Evolutionary conservation across 2,329 filamentous ascomycete species (phyloP).

Genomic region (Apiospora phragmitis): DNA sequence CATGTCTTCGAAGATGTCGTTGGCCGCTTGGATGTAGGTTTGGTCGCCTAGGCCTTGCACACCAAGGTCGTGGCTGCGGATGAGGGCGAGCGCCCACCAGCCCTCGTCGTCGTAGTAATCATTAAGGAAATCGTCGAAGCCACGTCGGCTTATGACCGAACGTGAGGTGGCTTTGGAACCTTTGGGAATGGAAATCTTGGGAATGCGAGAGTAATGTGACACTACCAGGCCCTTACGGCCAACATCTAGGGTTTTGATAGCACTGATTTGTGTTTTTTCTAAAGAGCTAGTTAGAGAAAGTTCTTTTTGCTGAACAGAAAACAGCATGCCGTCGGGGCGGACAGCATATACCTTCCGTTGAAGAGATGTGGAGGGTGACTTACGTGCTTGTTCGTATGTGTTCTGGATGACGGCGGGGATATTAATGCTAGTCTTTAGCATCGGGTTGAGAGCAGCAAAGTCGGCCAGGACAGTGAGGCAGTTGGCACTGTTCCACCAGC

Average conservation of each 20-base stretch:
- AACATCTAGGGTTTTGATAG: background rate
- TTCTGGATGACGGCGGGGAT: conserved; percentile 32
- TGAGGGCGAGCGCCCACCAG: conserved; percentile 63
- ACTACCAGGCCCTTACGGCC: background rate
- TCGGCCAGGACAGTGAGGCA: conserved; percentile 56
- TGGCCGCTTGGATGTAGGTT: conserved; percentile 49
- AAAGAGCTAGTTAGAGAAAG: background rate
- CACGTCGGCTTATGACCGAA: conserved; percentile 27
- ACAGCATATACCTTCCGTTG: background rate
- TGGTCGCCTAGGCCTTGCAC: conserved; percentile 29
- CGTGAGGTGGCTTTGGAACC: background rate
- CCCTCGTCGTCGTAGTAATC: conserved; percentile 62
- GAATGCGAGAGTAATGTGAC: background rate
- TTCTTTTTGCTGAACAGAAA: background rate
- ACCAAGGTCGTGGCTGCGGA: conserved; percentile 52
- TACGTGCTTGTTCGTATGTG: conserved; percentile 20
- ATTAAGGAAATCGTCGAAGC: conserved; percentile 51
- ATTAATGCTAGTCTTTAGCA: conserved; percentile 15
- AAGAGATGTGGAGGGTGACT: background rate
- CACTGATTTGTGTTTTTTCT: conserved; percentile 8
- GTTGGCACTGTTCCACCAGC: conserved; percentile 66
- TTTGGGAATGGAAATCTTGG: conserved; percentile 16
- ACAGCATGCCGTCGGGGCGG: background rate
- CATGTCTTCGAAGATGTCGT: conserved; percentile 54
- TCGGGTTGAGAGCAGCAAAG: conserved; percentile 21